Percentiles rank a stretch among this genome's conserved stretches.
These are phyloP conservation scores for Halophytophthora polymorphica DNA, from an alignment of 352 stramenopile genomes.

Conservation along the genomic window DNA sequence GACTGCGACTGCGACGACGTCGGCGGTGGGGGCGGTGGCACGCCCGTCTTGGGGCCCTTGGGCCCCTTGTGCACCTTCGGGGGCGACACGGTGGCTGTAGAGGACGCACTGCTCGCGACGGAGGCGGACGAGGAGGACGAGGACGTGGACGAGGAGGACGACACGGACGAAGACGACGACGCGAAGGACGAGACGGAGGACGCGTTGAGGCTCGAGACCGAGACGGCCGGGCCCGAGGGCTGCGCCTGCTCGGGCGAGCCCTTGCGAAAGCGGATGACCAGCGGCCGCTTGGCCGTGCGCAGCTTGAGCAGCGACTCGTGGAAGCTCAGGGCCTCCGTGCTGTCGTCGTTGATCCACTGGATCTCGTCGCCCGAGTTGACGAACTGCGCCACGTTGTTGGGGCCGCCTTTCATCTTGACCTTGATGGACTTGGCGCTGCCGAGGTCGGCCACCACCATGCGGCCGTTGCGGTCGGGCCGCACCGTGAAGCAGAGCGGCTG, in stretches of 20 bases:
- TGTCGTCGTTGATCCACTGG: slow-evolving; percentile 84
- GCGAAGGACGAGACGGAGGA: slow-evolving; percentile 22
- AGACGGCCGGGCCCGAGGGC: slow-evolving; percentile 12
- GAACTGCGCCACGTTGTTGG: slow-evolving; percentile 49
- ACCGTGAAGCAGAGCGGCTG: slow-evolving; percentile 82
- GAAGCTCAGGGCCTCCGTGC: slow-evolving; percentile 67
- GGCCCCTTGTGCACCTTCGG: slow-evolving; percentile 7
- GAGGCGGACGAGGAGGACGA: slow-evolving; percentile 19
- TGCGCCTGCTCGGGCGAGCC: slow-evolving; percentile 41
- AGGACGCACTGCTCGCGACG: slow-evolving; percentile 3
- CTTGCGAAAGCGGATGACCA: slow-evolving; percentile 86
- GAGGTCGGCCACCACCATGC: slow-evolving; percentile 80
- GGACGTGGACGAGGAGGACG: slow-evolving; percentile 19
- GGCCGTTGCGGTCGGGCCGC: slow-evolving; percentile 50
- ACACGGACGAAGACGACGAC: slow-evolving; percentile 25
- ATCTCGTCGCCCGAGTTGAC: slow-evolving; percentile 67
- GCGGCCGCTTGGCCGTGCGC: slow-evolving; percentile 73
- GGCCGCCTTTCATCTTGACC: slow-evolving; percentile 64
- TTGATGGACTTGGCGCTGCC: slow-evolving; percentile 86
- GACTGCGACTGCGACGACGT: slow-evolving; percentile 5
- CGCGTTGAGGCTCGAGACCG: slow-evolving; percentile 19
- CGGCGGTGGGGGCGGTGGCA: neutral
- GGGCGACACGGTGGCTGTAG: slow-evolving; percentile 11
- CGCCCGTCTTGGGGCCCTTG: too few species aligned
- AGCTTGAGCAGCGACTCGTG: slow-evolving; percentile 83